Percentiles rank a stretch among this genome's conserved stretches.
phyloP scores from a whole-genome alignment of 495 filamentous ascomycete species.

The Aspergillus bertholletiae region DNA sequence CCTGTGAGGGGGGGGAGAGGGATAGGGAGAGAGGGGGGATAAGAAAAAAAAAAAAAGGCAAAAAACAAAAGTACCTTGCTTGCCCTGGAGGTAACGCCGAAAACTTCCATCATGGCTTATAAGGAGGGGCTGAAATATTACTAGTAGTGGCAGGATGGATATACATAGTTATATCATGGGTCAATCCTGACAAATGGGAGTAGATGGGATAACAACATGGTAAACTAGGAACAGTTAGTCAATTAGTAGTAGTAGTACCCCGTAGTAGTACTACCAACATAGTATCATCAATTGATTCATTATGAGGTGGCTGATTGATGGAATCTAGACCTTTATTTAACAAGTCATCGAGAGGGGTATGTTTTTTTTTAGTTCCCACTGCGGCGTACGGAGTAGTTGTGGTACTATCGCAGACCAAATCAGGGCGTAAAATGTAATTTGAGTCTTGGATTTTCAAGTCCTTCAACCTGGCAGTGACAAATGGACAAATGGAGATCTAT shows the following conservation, averaged over 20 bases:
- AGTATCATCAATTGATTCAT: background rate
- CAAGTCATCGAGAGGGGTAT: background rate
- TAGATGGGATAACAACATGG: background rate
- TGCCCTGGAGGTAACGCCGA: background rate
- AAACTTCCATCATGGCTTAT: background rate
- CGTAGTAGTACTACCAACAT: no score
- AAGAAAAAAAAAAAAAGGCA: background rate
- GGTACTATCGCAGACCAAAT: background rate
- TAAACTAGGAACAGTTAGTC: no score
- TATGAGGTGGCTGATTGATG: no score
- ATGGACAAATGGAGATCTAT: no score
- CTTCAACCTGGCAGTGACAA: no score
- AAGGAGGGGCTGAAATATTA: background rate
- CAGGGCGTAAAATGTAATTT: no score
- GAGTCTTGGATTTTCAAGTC: no score
- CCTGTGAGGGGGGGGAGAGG: background rate
- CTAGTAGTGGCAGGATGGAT: no score
- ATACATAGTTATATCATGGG: background rate
- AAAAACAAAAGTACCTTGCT: background rate
- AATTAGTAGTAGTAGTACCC: background rate
- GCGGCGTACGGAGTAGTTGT: background rate
- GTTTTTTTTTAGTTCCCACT: background rate
- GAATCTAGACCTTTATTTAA: slow-evolving; percentile 3
- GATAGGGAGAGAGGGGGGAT: background rate
- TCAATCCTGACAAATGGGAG: background rate